Evolutionary conservation across 345 rosid species (phyloP).

Genomic region (Eucalyptus marginata): DNA sequence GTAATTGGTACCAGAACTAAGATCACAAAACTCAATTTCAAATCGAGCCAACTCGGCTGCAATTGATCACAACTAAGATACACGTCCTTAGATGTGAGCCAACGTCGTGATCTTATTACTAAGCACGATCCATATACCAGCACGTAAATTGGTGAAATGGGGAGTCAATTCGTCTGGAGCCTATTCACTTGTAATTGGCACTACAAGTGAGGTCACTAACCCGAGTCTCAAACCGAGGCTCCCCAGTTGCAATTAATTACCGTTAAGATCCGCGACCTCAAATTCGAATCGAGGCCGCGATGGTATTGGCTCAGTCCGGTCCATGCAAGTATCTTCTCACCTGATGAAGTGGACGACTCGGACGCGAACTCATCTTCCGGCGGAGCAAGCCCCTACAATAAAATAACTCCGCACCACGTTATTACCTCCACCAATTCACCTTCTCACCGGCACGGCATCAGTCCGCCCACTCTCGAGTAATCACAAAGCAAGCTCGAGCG

Average conservation of each 20-base stretch:
- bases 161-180: background rate
- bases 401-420: background rate
- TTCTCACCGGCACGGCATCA: too few relatives aligned
- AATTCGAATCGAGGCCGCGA: too few relatives aligned
- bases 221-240: background rate
- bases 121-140: background rate
- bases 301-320: too few relatives aligned
- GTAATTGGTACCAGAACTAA: background rate
- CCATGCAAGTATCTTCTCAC: background rate
- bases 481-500: too few relatives aligned
- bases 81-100: background rate
- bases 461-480: too few relatives aligned
- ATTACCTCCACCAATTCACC: background rate
- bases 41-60: background rate
- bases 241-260: background rate
- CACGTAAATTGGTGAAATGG: background rate
- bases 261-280: background rate
- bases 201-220: background rate
- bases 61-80: background rate
- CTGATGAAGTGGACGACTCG: background rate
- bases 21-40: background rate
- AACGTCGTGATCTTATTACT: background rate
- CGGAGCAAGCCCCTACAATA: background rate
- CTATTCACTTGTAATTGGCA: background rate
- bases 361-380: background rate